These are phyloP conservation scores for Pneumocystis carinii DNA, from an alignment of 1,139 yeast genomes.

Conservation along the genomic window DNA sequence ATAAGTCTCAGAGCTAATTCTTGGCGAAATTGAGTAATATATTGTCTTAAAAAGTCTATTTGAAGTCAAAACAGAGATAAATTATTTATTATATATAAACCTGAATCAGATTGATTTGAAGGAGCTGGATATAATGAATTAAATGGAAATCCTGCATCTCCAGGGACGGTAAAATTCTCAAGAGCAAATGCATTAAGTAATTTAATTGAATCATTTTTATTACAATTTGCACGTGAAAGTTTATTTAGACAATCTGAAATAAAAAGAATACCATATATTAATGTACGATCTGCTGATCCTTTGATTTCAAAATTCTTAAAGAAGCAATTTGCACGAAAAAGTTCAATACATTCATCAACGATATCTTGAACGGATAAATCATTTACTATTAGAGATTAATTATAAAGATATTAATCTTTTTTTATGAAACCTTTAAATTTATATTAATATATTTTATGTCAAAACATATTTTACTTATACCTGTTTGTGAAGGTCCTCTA, in stretches of 20 bases:
- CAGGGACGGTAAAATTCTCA: slow-evolving; percentile 83
- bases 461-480: slow-evolving; percentile 18
- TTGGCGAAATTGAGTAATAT: slow-evolving; percentile 85
- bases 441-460: background rate
- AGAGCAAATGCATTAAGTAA: slow-evolving; percentile 67
- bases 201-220: slow-evolving; percentile 50
- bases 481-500: slow-evolving; percentile 86
- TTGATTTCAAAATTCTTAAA: slow-evolving; percentile 93
- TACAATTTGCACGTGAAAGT: slow-evolving; percentile 28
- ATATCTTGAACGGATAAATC: slow-evolving; percentile 66
- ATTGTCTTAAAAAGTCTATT: slow-evolving; percentile 56
- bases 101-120: slow-evolving; percentile 47
- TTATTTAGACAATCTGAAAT: slow-evolving; percentile 70
- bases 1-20: slow-evolving; percentile 74
- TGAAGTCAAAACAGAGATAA: background rate
- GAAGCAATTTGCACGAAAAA: slow-evolving; percentile 89
- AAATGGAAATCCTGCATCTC: slow-evolving; percentile 86
- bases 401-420: background rate
- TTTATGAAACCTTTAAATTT: background rate
- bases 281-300: slow-evolving; percentile 86
- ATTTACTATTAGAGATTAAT: background rate
- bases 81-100: background rate
- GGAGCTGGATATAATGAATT: slow-evolving; percentile 74
- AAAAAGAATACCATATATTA: slow-evolving; percentile 87
- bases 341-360: slow-evolving; percentile 75